Conservation (phyloP, 148 eudicot species). For the Chenopodium formosanum region DNA sequence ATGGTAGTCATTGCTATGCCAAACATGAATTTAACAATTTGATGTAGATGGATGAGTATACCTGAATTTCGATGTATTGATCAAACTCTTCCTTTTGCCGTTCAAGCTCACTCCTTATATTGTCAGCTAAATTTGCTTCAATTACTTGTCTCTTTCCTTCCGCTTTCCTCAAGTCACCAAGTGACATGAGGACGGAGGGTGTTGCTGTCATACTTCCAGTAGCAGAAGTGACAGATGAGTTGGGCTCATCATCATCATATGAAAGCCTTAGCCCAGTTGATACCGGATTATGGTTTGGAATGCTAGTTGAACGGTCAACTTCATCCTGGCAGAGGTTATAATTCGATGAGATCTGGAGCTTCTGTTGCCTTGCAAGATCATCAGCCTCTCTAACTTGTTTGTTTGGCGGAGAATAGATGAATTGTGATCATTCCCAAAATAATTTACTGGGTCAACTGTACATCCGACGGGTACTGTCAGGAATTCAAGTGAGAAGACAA, state of each 20-base stretch:
- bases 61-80: slow-evolving; percentile 77
- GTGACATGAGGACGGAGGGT: slow-evolving; percentile 53
- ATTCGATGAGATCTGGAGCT: slow-evolving; percentile 67
- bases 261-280: slow-evolving; percentile 90
- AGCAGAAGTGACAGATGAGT: slow-evolving; percentile 90
- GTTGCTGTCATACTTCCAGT: slow-evolving; percentile 71
- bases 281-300: slow-evolving; percentile 66
- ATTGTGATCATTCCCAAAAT: slow-evolving; percentile 62
- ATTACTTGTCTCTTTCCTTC: too few species aligned
- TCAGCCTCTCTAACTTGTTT: slow-evolving; percentile 61
- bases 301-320: slow-evolving; percentile 52
- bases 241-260: slow-evolving; percentile 89
- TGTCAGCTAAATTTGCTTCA: slow-evolving; percentile 9
- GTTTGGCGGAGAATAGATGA: slow-evolving; percentile 47
- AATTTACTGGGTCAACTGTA: slow-evolving; percentile 64
- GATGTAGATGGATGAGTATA: slow-evolving; percentile 10
- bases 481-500: neutral
- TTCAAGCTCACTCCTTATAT: slow-evolving; percentile 64
- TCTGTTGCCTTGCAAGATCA: slow-evolving; percentile 59
- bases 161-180: slow-evolving; percentile 28
- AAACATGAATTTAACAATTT: too few species aligned
- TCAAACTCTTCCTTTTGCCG: slow-evolving; percentile 81
- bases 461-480: slow-evolving; percentile 60
- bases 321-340: slow-evolving; percentile 55
- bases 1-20: neutral